Evolutionary conservation across 257 asterid genomes (phyloP).

Genomic region (Knoxia roxburghii): DNA sequence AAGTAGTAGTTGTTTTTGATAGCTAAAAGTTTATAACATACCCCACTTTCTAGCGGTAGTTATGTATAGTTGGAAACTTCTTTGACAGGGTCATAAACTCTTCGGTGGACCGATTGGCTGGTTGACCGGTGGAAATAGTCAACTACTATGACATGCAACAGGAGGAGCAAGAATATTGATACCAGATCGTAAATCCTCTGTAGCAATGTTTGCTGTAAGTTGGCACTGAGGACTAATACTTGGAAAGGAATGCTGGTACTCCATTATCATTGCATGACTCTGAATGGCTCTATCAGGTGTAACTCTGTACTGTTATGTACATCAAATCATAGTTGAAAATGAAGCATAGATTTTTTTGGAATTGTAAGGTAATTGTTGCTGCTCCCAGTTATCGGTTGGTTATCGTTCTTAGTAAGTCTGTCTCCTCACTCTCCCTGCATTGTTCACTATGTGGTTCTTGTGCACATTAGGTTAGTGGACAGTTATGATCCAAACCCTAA

Average conservation of each 20-base stretch:
- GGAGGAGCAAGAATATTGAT: neutral
- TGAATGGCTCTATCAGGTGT: neutral
- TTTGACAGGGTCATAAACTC: constrained; percentile 18
- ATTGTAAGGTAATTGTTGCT: neutral
- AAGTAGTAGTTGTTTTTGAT: no score
- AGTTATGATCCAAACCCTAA: neutral
- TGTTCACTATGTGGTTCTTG: neutral
- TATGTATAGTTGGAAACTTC: neutral
- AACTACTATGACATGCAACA: neutral
- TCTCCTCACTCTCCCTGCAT: neutral
- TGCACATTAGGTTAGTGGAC: neutral
- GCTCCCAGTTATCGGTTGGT: neutral
- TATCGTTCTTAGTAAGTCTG: no score
- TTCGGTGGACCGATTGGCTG: neutral
- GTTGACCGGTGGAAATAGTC: neutral
- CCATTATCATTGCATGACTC: neutral
- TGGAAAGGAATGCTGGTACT: neutral
- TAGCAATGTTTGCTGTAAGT: neutral
- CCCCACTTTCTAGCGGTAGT: neutral
- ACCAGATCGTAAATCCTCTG: neutral
- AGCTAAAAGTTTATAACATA: neutral
- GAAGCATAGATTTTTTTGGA: neutral
- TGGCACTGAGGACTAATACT: neutral
- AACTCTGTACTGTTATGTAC: neutral
- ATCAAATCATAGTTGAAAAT: constrained; percentile 10